Evolutionary conservation across 805 yeast species (phyloP), one percentile per base, ranked within the genome.

Genomic region (Lipomyces yamanashiensis): DNA sequence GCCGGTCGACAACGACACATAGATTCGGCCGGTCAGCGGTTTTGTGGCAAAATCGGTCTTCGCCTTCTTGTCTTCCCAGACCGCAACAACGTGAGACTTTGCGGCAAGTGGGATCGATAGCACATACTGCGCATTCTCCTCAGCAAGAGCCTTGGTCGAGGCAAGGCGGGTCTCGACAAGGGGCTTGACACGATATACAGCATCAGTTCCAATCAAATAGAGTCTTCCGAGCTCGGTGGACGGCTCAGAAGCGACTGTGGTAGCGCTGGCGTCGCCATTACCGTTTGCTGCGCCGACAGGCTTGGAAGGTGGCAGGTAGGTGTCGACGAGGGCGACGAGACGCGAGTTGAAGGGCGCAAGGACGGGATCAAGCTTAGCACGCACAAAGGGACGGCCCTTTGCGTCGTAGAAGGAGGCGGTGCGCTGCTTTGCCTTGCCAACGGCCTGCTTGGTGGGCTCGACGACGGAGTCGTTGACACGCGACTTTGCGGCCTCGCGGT

Each of bases 301-400:
- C 55, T 58, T 53, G 5, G 63, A 54, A 19, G 68, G 57, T 8
- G 89, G 88, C 43, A 84, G 77, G 67, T 80, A 78, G 41, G 74
- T 75, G 45, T 77, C 74, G 36, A 84, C 79, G 28, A 79, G 69
- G 1, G 78, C 73, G 65, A 82, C 86, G 57, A 88, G 74, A 40
- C 79, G 76, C 41, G 80, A 75, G 76, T 88, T 90, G 51, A 87
- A 51, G 36, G 95, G 92, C 43, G 78, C 79, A 53, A 88, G 77
- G 12, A 87, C 41, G 3, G 89, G 87, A 74, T 87, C 91, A 23
- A 87, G 71, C 28, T 83, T 81, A n/a, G 87, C 79, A 68, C 90
- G 80, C 44, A 88, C 68, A 56, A 86, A 72, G 47, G 89, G 88
- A 71, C 84, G 85, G 28, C 90, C 90, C 37, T 84, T 77, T 7